Evolutionary conservation across 2,329 filamentous ascomycete genomes (phyloP), one percentile per base, ranked within the genome.

Genomic region (Colletotrichum sp.): DNA sequence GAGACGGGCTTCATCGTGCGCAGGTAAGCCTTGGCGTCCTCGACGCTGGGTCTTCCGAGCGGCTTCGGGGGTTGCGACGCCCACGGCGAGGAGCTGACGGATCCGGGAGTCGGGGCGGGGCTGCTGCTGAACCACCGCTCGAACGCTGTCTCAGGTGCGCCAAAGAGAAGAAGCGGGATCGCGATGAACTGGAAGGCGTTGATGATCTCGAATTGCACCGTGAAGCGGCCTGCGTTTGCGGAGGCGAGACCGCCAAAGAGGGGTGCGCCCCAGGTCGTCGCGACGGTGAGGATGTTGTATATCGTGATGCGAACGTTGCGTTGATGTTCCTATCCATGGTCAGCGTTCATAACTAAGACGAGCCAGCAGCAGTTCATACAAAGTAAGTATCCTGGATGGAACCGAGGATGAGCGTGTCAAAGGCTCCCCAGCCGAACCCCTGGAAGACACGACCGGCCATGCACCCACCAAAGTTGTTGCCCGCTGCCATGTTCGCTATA

Each of bases 361-460:
- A 21, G 28, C 4, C 16, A 44, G 36, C 36, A 10, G 36, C 12
- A 81, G n/a, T 16, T 13, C 88, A 82, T 81, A 91, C 90, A 79
- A 90, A 92, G 80, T 88, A 92, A 2, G 89, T 89, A 78, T 92
- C 91, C 63, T 90, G 87, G 65, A 92, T 89, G 3, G 88, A 89
- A 3, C 86, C 86, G 36, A 89, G 82, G 34, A 91, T 84, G 52
- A 92, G 81, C 7, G 86, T 88, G 78, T 92, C 91, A 75, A 92
- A 90, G 13, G 88, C 87, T 7, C 90, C 90, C 89, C 91, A 91
- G n/a, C 88, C 90, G 0, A 92, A 71, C 1, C 90, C 90, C 79
- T 92, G 90, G 39, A 92, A 85, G 21, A 90, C 79, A 12, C 91
- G 86, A 4, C 90, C 88, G 1, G 85, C 86, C 86, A 92, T 87